Conservation (phyloP, 2,329 filamentous ascomycete genomes). For the Pleomassaria siparia region DNA sequence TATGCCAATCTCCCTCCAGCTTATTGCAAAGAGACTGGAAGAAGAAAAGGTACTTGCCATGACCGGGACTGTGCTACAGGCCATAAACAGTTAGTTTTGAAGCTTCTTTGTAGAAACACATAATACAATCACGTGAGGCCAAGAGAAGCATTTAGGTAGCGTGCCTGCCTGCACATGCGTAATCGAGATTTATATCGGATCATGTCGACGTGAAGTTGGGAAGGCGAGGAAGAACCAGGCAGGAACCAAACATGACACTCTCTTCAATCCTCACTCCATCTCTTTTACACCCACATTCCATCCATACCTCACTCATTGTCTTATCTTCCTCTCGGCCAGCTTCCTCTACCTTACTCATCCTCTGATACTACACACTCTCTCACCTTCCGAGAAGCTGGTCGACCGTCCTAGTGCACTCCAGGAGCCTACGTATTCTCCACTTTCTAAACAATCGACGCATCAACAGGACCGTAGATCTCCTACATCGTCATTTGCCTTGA, state of each 20-base stretch:
- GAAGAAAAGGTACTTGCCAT: conserved; percentile 48
- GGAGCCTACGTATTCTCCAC: too few relatives aligned
- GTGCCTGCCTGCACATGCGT: background rate
- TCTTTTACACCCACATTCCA: conserved; percentile 1
- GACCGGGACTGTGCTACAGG: conserved; percentile 39
- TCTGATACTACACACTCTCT: background rate
- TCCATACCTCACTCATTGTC: conserved; percentile 9
- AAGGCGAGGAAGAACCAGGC: background rate
- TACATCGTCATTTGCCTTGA: background rate
- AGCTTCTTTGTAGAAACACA: conserved; percentile 10
- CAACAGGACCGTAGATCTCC: too few relatives aligned
- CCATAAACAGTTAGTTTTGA: conserved; percentile 17
- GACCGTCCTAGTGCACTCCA: background rate
- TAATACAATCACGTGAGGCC: too few relatives aligned
- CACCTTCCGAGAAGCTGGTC: conserved; percentile 6
- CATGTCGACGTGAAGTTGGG: background rate
- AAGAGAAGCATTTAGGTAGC: too few relatives aligned
- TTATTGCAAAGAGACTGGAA: conserved; percentile 44
- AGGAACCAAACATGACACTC: background rate
- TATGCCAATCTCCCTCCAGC: conserved; percentile 47
- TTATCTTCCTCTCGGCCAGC: conserved; percentile 8
- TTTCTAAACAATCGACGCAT: too few relatives aligned
- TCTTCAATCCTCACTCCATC: background rate
- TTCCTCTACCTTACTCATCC: background rate
- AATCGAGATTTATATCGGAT: too few relatives aligned